Evolutionary conservation across 1,284 basidiomycete species (phyloP).

Genomic region (Heterobasidion irregulare): DNA sequence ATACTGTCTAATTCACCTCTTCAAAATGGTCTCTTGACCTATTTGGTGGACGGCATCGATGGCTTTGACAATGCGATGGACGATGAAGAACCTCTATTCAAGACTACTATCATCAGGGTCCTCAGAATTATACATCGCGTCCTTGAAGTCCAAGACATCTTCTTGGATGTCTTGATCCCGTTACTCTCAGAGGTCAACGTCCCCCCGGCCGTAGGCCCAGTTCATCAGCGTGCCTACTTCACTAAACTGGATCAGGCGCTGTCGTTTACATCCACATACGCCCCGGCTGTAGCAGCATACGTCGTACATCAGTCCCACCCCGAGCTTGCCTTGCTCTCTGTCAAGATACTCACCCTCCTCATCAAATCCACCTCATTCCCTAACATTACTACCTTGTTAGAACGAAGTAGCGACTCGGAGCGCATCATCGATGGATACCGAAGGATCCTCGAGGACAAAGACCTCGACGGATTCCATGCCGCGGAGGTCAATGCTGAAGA

Average conservation of each 20-base stretch:
- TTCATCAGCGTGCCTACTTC: slow-evolving; percentile 62
- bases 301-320: slow-evolving; percentile 66
- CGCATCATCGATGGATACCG: slow-evolving; percentile 82
- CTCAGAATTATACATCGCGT: slow-evolving; percentile 80
- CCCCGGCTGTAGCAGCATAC: slow-evolving; percentile 81
- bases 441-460: slow-evolving; percentile 57
- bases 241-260: slow-evolving; percentile 76
- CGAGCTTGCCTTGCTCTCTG: slow-evolving; percentile 70
- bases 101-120: slow-evolving; percentile 70
- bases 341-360: slow-evolving; percentile 75
- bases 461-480: slow-evolving; percentile 46
- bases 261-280: slow-evolving; percentile 67
- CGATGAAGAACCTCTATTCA: slow-evolving; percentile 64
- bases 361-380: slow-evolving; percentile 50
- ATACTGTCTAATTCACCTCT: slow-evolving; percentile 69
- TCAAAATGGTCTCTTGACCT: slow-evolving; percentile 66
- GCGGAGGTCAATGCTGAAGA: slow-evolving; percentile 53
- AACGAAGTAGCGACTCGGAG: slow-evolving; percentile 78
- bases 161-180: slow-evolving; percentile 84
- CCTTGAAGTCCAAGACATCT: slow-evolving; percentile 82
- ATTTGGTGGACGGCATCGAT: slow-evolving; percentile 71
- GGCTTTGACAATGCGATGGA: slow-evolving; percentile 68
- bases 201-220: slow-evolving; percentile 38
- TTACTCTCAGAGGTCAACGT: slow-evolving; percentile 62
- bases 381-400: slow-evolving; percentile 74